Conservation (phyloP, 129 eudicot species). For the Pittosporum tobira region DNA sequence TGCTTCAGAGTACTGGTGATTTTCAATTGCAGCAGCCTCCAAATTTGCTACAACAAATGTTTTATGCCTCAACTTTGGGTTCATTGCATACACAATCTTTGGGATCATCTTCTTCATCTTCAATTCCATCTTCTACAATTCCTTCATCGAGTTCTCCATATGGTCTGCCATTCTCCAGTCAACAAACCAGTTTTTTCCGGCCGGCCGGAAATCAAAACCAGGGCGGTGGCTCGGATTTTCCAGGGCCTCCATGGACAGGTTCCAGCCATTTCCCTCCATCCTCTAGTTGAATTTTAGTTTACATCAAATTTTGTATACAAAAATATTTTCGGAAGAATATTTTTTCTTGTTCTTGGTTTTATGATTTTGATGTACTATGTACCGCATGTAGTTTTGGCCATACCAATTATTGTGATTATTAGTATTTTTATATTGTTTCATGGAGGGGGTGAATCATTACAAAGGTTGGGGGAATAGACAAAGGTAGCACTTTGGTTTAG, state of each 20-base stretch:
- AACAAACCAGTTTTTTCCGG: slow-evolving; percentile 23
- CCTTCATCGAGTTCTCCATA: slow-evolving; percentile 9
- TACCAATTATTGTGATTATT: background rate
- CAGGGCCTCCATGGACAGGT: slow-evolving; percentile 36
- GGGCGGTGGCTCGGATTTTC: slow-evolving; percentile 19
- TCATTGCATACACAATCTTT: slow-evolving; percentile 33
- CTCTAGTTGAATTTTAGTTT: slow-evolving; percentile 10
- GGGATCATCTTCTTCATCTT: slow-evolving; percentile 19
- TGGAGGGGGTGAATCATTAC: background rate
- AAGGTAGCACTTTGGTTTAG: background rate
- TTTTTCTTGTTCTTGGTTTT: slow-evolving; percentile 7
- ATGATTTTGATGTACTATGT: slow-evolving; percentile 1
- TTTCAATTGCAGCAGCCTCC: slow-evolving; percentile 13
- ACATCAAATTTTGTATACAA: background rate
- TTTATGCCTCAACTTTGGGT: slow-evolving; percentile 25
- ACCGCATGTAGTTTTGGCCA: background rate
- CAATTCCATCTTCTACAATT: slow-evolving; percentile 9
- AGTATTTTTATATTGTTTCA: too few species aligned
- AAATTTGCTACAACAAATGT: slow-evolving; percentile 30
- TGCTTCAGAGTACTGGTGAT: slow-evolving; percentile 37
- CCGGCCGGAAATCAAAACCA: slow-evolving; percentile 20
- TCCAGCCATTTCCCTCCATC: slow-evolving; percentile 44
- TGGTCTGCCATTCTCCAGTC: slow-evolving; percentile 34
- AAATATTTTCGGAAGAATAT: background rate
- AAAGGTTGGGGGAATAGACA: background rate